Conservation (phyloP, 192 early-diverging fungal genomes). For the Linnemannia exigua region DNA sequence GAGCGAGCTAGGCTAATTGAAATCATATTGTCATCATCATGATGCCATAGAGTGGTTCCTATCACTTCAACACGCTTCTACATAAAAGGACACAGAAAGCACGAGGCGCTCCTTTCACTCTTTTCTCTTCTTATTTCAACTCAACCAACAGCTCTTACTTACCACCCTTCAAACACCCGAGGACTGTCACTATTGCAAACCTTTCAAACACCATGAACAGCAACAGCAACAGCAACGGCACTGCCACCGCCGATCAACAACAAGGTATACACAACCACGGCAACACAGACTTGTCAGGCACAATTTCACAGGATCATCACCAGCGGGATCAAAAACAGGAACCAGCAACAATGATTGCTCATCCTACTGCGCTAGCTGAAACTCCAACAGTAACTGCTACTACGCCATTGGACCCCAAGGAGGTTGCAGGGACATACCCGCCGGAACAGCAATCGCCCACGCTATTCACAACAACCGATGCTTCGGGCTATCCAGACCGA, state of each 20-base stretch:
- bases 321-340: background rate
- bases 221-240: background rate
- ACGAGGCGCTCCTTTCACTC: background rate
- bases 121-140: constrained; percentile 5
- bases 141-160: background rate
- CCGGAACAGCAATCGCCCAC: background rate
- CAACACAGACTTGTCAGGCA: background rate
- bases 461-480: constrained; percentile 35
- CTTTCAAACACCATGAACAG: background rate
- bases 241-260: too few species aligned
- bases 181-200: background rate
- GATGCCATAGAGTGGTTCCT: background rate
- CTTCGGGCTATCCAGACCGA: constrained; percentile 44
- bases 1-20: too few species aligned
- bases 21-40: too few species aligned
- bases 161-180: background rate
- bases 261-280: background rate
- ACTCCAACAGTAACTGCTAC: background rate
- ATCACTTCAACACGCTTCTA: background rate
- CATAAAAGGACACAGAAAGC: too few species aligned
- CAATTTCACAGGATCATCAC: background rate
- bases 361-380: background rate
- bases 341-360: background rate
- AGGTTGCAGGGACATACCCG: background rate
- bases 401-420: background rate